These are phyloP conservation scores for Sicyos baderoa DNA, from an alignment of 306 rosid genomes.

Conservation along the genomic window DNA sequence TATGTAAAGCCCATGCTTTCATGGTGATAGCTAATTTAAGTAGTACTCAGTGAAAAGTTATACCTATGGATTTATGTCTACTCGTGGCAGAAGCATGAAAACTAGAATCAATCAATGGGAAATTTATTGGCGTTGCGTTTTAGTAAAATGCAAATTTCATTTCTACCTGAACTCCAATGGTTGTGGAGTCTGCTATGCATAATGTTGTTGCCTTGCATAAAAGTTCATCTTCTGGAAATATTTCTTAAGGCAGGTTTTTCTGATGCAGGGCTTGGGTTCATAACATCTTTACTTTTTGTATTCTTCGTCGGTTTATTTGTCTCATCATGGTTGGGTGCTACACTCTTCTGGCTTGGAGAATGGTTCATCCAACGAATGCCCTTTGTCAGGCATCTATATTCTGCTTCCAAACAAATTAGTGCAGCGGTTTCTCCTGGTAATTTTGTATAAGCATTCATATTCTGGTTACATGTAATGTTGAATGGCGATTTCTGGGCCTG, in stretches of 20 bases:
- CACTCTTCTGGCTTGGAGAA: constrained; percentile 78
- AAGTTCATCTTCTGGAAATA: constrained; percentile 1
- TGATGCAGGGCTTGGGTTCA: constrained; percentile 84
- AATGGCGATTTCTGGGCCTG: background rate
- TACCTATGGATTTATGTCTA: too few species aligned
- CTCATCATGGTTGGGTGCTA: constrained; percentile 86
- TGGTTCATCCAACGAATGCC: constrained; percentile 92
- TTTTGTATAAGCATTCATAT: constrained; percentile 1
- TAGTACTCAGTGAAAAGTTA: background rate
- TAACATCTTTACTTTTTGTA: constrained; percentile 71
- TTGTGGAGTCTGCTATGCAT: background rate
- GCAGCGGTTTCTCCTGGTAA: constrained; percentile 87
- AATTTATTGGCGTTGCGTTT: constrained; percentile 2
- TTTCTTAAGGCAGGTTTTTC: constrained; percentile 26
- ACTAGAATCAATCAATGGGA: too few species aligned
- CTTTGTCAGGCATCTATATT: constrained; percentile 72
- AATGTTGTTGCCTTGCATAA: background rate
- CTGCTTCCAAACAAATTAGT: constrained; percentile 91
- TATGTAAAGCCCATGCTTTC: background rate
- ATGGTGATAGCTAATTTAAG: background rate
- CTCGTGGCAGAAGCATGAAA: too few species aligned
- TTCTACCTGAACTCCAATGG: background rate
- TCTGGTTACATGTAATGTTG: constrained; percentile 11
- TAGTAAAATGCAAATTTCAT: background rate
- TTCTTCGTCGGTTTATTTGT: constrained; percentile 81